A percentile compares a stretch with the other conserved stretches of the same genome.
Conservation (phyloP, 129 eudicot genomes). For the Artemisia tridentata region DNA sequence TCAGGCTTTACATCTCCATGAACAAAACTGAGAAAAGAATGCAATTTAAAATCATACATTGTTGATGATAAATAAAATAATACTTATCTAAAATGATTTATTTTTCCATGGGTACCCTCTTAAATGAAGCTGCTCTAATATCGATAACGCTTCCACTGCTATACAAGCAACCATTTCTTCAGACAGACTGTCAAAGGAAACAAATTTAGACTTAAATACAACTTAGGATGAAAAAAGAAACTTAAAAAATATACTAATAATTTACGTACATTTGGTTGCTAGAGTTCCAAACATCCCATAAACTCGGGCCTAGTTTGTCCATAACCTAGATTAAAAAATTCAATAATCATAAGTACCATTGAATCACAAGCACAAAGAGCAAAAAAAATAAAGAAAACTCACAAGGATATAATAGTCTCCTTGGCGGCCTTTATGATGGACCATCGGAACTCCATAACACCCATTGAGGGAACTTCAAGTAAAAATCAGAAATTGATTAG, state of each 20-base stretch:
- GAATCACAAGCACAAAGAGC: conserved; percentile 1
- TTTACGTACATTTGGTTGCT: conserved; percentile 48
- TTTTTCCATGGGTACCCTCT: conserved; percentile 43
- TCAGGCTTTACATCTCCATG: conserved; percentile 99
- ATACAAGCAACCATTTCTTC: conserved; percentile 93
- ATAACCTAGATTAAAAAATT: conserved; percentile 49
- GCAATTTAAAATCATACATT: not conserved
- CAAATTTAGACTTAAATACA: not conserved
- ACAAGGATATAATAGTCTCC: conserved; percentile 92
- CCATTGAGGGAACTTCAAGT: conserved; percentile 63
- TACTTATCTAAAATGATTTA: not conserved
- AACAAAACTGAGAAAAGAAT: conserved; percentile 54
- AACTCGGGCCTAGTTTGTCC: conserved; percentile 95
- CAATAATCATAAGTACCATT: not conserved
- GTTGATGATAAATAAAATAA: not conserved
- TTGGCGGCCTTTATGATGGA: conserved; percentile 82
- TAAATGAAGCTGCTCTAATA: conserved; percentile 73
- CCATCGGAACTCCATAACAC: conserved; percentile 83
- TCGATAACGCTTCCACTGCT: conserved; percentile 83
- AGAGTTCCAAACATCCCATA: conserved; percentile 97
- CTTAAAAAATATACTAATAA: not conserved
- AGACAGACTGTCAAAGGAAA: conserved; percentile 49
- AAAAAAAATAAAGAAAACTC: conserved; percentile 17
- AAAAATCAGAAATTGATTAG: not conserved
- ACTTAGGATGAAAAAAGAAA: not conserved